Conservation (phyloP, 1,284 basidiomycete genomes). For the Ceratobasidium sp. region DNA sequence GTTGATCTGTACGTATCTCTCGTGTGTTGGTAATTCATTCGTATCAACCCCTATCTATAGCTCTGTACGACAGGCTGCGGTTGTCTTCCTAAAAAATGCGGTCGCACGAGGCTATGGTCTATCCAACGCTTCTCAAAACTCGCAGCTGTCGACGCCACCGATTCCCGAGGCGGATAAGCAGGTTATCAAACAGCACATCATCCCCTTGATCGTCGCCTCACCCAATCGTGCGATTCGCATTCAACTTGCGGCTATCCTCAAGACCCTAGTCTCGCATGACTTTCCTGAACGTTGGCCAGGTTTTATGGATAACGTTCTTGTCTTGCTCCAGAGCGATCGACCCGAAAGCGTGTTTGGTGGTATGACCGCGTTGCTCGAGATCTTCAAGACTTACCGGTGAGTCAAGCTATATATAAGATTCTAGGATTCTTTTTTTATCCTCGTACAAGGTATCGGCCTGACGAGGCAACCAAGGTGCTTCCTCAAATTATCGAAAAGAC, state of each 20-base stretch:
- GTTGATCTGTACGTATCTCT: slow-evolving; percentile 73
- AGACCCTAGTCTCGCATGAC: slow-evolving; percentile 74
- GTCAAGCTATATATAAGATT: slow-evolving; percentile 4
- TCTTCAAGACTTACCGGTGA: slow-evolving; percentile 75
- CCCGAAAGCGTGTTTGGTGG: slow-evolving; percentile 81
- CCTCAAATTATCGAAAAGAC: slow-evolving; percentile 68
- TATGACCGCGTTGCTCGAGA: slow-evolving; percentile 76
- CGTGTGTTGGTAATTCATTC: not conserved
- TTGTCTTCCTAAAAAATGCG: slow-evolving; percentile 88
- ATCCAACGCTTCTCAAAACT: slow-evolving; percentile 56
- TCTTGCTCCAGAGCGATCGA: slow-evolving; percentile 68
- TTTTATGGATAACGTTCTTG: slow-evolving; percentile 70
- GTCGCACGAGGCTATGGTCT: slow-evolving; percentile 67
- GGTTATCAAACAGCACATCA: slow-evolving; percentile 70
- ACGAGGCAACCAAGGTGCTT: slow-evolving; percentile 55
- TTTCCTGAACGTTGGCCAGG: slow-evolving; percentile 79
- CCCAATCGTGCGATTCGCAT: slow-evolving; percentile 74
- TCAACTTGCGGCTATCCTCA: slow-evolving; percentile 77
- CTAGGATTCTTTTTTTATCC: not conserved
- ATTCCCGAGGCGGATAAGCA: slow-evolving; percentile 74
- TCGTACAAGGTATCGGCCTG: slow-evolving; percentile 64
- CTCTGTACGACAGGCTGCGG: slow-evolving; percentile 78
- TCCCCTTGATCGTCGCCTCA: slow-evolving; percentile 73
- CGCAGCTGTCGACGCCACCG: slow-evolving; percentile 62
- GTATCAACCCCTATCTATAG: slow-evolving; percentile 54